Evolutionary conservation across 2,329 filamentous ascomycete species (phyloP).

Genomic region (Claviceps humidiphila): DNA sequence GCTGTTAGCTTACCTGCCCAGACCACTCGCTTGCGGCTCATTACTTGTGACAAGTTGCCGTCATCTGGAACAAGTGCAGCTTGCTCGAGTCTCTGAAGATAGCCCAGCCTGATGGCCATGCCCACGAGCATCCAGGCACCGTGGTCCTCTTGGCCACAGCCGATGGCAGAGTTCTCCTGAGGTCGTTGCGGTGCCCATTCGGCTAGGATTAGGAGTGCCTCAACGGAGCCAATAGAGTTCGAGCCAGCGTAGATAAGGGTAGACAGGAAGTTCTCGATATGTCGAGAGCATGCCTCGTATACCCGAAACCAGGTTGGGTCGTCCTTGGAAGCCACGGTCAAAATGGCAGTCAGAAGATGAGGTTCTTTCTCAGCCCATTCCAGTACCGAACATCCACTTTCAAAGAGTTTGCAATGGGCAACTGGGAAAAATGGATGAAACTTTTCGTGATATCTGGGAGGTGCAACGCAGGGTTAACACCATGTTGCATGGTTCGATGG

Average conservation of each 20-base stretch:
- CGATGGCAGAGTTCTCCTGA: conserved; percentile 47
- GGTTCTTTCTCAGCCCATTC: conserved; percentile 47
- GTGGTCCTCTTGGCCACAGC: conserved; percentile 59
- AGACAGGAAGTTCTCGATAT: conserved; percentile 58
- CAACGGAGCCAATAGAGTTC: conserved; percentile 56
- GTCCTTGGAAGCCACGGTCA: conserved; percentile 60
- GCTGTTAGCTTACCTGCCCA: conserved; percentile 41
- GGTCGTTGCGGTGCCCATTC: conserved; percentile 61
- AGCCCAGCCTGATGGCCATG: conserved; percentile 53
- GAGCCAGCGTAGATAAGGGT: conserved; percentile 53
- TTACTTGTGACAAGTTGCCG: conserved; percentile 43
- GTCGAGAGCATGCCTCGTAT: conserved; percentile 51
- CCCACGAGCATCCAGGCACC: conserved; percentile 70
- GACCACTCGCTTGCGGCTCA: conserved; percentile 50
- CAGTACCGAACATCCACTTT: conserved; percentile 32
- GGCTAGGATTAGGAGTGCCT: conserved; percentile 54
- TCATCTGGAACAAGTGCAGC: conserved; percentile 51
- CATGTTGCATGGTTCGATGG: background rate
- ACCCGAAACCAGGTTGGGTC: conserved; percentile 49
- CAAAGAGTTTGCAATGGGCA: conserved; percentile 46
- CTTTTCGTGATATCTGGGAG: conserved; percentile 43
- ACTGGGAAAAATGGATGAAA: conserved; percentile 61
- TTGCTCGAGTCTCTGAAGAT: conserved; percentile 56
- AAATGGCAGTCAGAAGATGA: conserved; percentile 54
- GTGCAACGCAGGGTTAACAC: background rate